Evolutionary conservation across 768 basidiomycete species (phyloP), one percentile per base, ranked within the genome.

Genomic region (Candolleomyces aberdarensis): DNA sequence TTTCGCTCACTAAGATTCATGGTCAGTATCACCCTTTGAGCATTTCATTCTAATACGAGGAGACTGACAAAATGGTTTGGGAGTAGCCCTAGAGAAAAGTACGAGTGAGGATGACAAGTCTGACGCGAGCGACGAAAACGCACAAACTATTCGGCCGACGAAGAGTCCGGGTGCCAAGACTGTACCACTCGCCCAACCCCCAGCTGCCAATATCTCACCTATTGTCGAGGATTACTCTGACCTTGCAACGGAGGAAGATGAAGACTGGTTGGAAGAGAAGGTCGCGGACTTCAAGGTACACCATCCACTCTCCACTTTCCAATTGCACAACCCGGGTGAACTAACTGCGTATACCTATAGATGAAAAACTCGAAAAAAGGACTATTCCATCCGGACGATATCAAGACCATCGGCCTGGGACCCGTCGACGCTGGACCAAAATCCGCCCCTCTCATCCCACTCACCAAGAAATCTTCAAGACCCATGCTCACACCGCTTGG

Each of bases 141-240:
- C 87, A 1, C 86, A 85, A 66, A 94, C 92, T 1, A 94, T 94
- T 62, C 81, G 89, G 17, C 90, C 92, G 19, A 85, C 74, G 47
- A 67, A 64, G 31, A 93, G 91, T 70, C 89, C 92, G 11, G 83
- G 79, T 17, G 73, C 74, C 31, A 81, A 80, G 29, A 71, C 80
- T 11, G 72, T 85, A 8, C 80, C 85, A 44, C 75, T 87, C 6
- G 83, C 87, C 17, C 83, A 78, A 70, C 78, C 87, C 3, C 89
- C 90, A 1, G 72, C 88, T 9, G 75, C 79, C 9, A 83, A 81
- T 44, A 87, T 92, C 32, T 72, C 74, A 9, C 85, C 89, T 7
- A 89, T 92, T 44, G 83, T 89, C 3, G 96, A 98, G 68, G 96
- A 98, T 72, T 96, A 94, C 69, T 96, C 94, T 7, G 96, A 98